A percentile compares a stretch with the other conserved stretches of the same genome.
These are phyloP conservation scores for Diospyros kaki DNA, from an alignment of 148 eudicot genomes.

Conservation along the genomic window DNA sequence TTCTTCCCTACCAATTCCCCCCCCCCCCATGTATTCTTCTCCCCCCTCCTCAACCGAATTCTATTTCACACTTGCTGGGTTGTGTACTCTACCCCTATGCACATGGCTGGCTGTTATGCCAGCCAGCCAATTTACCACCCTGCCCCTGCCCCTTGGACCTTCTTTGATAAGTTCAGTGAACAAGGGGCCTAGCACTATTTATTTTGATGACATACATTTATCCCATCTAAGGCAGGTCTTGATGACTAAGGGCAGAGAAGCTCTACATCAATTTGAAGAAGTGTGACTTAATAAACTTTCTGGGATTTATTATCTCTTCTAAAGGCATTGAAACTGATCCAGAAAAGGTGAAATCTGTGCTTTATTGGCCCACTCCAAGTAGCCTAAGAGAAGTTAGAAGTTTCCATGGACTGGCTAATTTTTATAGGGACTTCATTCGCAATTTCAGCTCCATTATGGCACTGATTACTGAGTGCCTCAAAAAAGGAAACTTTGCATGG, in stretches of 20 bases:
- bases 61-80: too few relatives aligned
- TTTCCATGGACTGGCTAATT: neutral
- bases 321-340: neutral
- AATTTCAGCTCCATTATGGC: neutral
- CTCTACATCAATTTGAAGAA: neutral
- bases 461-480: neutral
- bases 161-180: too few relatives aligned
- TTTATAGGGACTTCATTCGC: neutral
- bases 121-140: too few relatives aligned
- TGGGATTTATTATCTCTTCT: neutral
- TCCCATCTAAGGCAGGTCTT: conserved; percentile 1
- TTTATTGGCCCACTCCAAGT: too few relatives aligned
- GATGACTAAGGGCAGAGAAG: neutral
- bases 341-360: neutral
- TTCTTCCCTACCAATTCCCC: neutral
- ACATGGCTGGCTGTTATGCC: too few relatives aligned
- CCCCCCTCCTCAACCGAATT: too few relatives aligned
- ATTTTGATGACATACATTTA: neutral
- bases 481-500: neutral
- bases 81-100: too few relatives aligned
- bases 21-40: neutral
- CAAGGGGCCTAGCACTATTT: too few relatives aligned
- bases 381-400: neutral
- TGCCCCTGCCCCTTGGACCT: too few relatives aligned
- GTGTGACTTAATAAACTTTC: neutral